Evolutionary conservation across 352 stramenopile species (phyloP).

Genomic region (Pythium plurisporium): DNA sequence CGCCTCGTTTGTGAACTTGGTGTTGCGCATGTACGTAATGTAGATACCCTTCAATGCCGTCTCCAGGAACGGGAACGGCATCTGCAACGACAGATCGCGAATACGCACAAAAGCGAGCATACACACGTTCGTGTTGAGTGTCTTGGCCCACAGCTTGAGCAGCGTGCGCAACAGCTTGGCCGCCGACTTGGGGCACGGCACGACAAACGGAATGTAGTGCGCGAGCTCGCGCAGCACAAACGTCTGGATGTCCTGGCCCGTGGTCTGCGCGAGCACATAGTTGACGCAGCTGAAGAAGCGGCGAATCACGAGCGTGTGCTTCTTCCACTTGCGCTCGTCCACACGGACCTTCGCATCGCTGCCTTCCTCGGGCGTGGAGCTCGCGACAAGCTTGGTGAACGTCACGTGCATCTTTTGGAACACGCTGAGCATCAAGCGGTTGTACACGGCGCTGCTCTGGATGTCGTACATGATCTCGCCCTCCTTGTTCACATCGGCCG

Average conservation of each 20-base stretch:
- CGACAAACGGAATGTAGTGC: slow-evolving; percentile 70
- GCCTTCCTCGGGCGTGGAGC: slow-evolving; percentile 16
- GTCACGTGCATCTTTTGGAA: slow-evolving; percentile 87
- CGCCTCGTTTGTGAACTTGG: slow-evolving; percentile 92
- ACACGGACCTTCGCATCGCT: slow-evolving; percentile 43
- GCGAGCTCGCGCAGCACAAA: slow-evolving; percentile 81
- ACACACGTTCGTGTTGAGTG: slow-evolving; percentile 70
- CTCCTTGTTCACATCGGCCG: slow-evolving; percentile 57
- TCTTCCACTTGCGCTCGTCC: slow-evolving; percentile 80
- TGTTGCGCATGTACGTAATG: slow-evolving; percentile 94
- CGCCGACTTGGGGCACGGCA: slow-evolving; percentile 63
- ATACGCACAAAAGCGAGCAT: slow-evolving; percentile 96
- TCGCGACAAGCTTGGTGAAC: slow-evolving; percentile 76
- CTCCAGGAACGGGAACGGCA: slow-evolving; percentile 97
- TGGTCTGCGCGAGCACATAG: slow-evolving; percentile 90
- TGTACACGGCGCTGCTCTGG: slow-evolving; percentile 92
- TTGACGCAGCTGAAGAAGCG: slow-evolving; percentile 91
- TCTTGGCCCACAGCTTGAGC: slow-evolving; percentile 85
- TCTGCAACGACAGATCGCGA: slow-evolving; percentile 90
- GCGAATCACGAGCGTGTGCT: slow-evolving; percentile 77
- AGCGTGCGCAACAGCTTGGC: slow-evolving; percentile 74
- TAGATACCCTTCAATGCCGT: slow-evolving; percentile 95
- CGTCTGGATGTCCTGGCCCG: slow-evolving; percentile 65
- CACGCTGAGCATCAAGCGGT: slow-evolving; percentile 93
- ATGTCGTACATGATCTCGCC: slow-evolving; percentile 90